Evolutionary conservation across 78 protist genomes (phyloP).

Genomic region (Pigoraptor vietnamica): DNA sequence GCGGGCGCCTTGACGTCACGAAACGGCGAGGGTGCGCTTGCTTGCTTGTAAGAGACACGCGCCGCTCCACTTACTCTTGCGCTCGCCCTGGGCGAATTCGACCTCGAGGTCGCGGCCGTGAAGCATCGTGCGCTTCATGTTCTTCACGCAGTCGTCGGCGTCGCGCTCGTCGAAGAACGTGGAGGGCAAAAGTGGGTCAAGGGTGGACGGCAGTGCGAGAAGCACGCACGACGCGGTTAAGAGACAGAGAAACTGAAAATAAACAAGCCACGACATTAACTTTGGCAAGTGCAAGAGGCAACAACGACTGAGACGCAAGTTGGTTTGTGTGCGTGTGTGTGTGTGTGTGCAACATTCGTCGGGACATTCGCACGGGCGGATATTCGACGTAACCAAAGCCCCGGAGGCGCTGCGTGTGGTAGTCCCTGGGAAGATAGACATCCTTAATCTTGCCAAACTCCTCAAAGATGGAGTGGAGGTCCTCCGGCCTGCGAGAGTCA

Average conservation of each 20-base stretch:
- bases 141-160: not conserved
- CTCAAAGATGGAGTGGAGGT: not conserved
- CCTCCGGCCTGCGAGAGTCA: not conserved
- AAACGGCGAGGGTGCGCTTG: too few species aligned
- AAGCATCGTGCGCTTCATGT: not conserved
- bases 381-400: constrained; percentile 1
- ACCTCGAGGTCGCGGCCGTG: not conserved
- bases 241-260: too few species aligned
- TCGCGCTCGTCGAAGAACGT: not conserved
- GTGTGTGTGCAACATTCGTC: too few species aligned
- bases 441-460: not conserved
- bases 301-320: too few species aligned
- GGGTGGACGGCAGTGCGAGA: too few species aligned
- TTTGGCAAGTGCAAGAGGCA: too few species aligned
- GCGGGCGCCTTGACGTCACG: not conserved
- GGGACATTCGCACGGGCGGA: too few species aligned
- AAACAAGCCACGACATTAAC: too few species aligned
- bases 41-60: not conserved
- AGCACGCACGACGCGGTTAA: too few species aligned
- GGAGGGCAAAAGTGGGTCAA: too few species aligned
- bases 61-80: not conserved
- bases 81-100: not conserved
- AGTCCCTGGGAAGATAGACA: not conserved
- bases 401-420: not conserved
- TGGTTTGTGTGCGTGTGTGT: too few species aligned